Evolutionary conservation across 83 land plant genomes (phyloP).

Genomic region (Picea engelmannii): DNA sequence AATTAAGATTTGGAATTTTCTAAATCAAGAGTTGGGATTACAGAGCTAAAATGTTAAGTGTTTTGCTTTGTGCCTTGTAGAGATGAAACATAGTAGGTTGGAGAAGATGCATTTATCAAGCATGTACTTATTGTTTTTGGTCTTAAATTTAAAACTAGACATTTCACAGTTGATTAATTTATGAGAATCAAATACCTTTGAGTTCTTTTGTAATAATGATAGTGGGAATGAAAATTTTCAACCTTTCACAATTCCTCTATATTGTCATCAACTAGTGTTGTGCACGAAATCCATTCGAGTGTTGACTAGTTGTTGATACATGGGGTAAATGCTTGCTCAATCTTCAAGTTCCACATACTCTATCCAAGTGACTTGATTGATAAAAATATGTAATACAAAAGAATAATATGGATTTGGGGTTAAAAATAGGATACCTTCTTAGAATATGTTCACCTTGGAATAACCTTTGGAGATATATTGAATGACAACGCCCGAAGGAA

Average conservation of each 20-base stretch:
- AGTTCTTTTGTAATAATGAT: conserved; percentile 66
- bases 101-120: background rate
- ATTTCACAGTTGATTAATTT: no score
- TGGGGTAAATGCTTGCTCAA: conserved; percentile 28
- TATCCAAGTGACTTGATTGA: conserved; percentile 57
- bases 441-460: conserved; percentile 26
- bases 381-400: background rate
- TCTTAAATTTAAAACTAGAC: no score
- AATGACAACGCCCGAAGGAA: conserved; percentile 32
- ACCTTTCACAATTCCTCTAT: conserved; percentile 79
- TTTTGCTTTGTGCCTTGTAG: no score
- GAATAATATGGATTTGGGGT: background rate
- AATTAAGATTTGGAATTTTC: no score
- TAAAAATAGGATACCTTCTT: background rate
- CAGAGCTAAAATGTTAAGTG: no score
- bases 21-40: no score
- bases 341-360: conserved; percentile 81
- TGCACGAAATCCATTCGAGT: conserved; percentile 78
- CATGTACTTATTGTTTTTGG: no score
- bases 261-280: conserved; percentile 75
- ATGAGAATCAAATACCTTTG: conserved; percentile 30
- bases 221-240: conserved; percentile 67
- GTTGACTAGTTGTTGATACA: conserved; percentile 49
- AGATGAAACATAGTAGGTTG: no score
- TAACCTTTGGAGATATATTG: conserved; percentile 44